phyloP scores from a whole-genome alignment of 208 protist species.

The Leishmania braziliensis region DNA sequence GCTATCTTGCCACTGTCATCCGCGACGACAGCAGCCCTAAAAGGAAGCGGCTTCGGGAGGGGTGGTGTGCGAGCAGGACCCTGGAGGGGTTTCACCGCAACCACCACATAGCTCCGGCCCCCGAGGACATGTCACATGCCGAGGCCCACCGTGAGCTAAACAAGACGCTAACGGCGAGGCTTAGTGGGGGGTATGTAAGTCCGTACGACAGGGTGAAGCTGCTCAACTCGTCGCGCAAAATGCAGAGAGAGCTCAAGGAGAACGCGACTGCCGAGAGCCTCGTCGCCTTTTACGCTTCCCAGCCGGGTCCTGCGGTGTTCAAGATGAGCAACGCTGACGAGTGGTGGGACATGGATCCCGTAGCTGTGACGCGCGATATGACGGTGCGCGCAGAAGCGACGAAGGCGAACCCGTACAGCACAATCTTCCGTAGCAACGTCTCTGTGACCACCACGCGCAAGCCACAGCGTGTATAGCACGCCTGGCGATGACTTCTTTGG shows the following conservation, averaged over 20 bases:
- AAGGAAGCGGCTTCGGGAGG: slow-evolving; percentile 33
- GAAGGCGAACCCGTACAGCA: slow-evolving; percentile 36
- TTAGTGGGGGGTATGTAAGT: slow-evolving; percentile 43
- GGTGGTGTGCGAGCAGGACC: slow-evolving; percentile 53
- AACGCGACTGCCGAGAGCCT: slow-evolving; percentile 25
- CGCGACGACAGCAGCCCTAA: slow-evolving; percentile 41
- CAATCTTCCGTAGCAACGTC: slow-evolving; percentile 13
- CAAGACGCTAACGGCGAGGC: slow-evolving; percentile 29
- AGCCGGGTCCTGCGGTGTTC: slow-evolving; percentile 46
- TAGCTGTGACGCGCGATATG: slow-evolving; percentile 42
- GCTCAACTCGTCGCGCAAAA: slow-evolving; percentile 33
- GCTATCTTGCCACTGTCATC: slow-evolving; percentile 56
- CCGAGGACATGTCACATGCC: slow-evolving; percentile 15
- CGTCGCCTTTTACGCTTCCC: slow-evolving; percentile 25
- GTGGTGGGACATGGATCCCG: slow-evolving; percentile 75
- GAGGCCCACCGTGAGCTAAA: slow-evolving; percentile 41
- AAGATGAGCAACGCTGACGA: slow-evolving; percentile 86
- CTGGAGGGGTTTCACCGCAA: slow-evolving; percentile 30
- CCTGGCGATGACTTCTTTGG: too few relatives aligned
- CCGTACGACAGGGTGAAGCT: slow-evolving; percentile 39
- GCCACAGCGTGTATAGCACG: not conserved
- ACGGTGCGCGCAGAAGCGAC: slow-evolving; percentile 25
- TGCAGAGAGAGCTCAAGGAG: slow-evolving; percentile 27
- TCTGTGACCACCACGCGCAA: not conserved
- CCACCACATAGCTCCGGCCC: slow-evolving; percentile 10